A percentile compares a stretch with the other conserved stretches of the same genome.
Conservation (phyloP, 805 yeast genomes). For the Lachancea fermentati region DNA sequence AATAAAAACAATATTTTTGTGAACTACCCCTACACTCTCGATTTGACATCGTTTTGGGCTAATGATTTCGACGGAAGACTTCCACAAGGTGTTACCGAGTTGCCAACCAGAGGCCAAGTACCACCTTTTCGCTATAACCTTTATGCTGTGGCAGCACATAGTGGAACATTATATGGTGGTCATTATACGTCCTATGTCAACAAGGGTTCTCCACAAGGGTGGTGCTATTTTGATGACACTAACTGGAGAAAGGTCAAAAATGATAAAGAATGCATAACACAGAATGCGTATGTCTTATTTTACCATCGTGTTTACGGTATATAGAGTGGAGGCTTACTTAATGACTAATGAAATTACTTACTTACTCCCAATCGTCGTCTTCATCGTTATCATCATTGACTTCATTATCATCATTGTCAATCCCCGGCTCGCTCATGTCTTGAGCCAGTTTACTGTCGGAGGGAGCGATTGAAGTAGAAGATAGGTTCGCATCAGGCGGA, state of each 20-base stretch:
- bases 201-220: constrained; percentile 52
- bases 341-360: constrained; percentile 3
- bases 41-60: constrained; percentile 64
- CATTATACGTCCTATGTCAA: constrained; percentile 82
- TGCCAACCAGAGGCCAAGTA: constrained; percentile 66
- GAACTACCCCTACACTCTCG: constrained; percentile 60
- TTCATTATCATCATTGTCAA: constrained; percentile 17
- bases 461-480: too few species aligned
- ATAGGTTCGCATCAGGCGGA: neutral
- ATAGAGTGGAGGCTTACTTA: constrained; percentile 2
- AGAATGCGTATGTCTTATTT: constrained; percentile 79
- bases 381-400: constrained; percentile 36
- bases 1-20: constrained; percentile 60
- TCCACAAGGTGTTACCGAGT: constrained; percentile 28
- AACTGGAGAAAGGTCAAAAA: constrained; percentile 51
- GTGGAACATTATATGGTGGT: constrained; percentile 77
- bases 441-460: too few species aligned
- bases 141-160: constrained; percentile 80
- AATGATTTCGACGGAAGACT: constrained; percentile 23
- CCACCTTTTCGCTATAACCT: constrained; percentile 77
- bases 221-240: constrained; percentile 84
- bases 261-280: constrained; percentile 51
- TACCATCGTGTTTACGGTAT: constrained; percentile 43
- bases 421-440: too few species aligned
- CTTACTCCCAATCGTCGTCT: constrained; percentile 62